Conservation (phyloP, 208 protist species). For the Crithidia sp. region DNA sequence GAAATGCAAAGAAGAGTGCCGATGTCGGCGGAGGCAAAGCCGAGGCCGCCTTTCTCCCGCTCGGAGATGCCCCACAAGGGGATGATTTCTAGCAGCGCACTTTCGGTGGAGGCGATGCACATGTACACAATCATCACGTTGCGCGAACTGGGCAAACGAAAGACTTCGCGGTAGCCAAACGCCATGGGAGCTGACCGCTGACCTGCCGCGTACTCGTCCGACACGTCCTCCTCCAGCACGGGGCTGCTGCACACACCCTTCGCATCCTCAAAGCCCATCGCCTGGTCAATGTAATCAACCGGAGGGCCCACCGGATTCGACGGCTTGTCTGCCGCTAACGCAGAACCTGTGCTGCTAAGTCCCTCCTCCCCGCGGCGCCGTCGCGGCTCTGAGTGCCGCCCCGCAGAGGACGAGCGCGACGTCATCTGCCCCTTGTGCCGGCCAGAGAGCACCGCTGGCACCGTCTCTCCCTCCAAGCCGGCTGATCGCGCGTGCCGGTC, state of each 20-base stretch:
- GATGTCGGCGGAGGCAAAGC: slow-evolving; percentile 37
- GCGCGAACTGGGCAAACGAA: slow-evolving; percentile 40
- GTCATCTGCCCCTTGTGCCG: background rate
- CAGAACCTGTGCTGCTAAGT: too few relatives aligned
- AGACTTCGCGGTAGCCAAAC: slow-evolving; percentile 65
- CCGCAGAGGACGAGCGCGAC: background rate
- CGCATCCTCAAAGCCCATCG: background rate
- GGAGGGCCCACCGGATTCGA: too few relatives aligned
- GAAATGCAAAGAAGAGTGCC: slow-evolving; percentile 56
- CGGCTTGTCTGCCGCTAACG: too few relatives aligned
- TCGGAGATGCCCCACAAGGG: slow-evolving; percentile 68
- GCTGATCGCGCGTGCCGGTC: background rate
- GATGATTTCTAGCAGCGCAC: slow-evolving; percentile 53
- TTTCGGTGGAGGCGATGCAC: slow-evolving; percentile 56
- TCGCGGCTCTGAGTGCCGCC: background rate
- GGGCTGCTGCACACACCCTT: background rate
- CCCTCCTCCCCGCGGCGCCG: background rate
- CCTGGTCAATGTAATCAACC: background rate
- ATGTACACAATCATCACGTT: slow-evolving; percentile 65
- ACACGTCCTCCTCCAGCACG: background rate
- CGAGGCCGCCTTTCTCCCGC: slow-evolving; percentile 46
- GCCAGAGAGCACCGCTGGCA: background rate
- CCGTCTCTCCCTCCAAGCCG: background rate
- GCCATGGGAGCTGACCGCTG: background rate
- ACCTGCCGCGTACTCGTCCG: background rate